Percentiles rank a stretch among this genome's conserved stretches.
Evolutionary conservation across 768 basidiomycete species (phyloP).

Genomic region (Lactarius pseudohatsudake): DNA sequence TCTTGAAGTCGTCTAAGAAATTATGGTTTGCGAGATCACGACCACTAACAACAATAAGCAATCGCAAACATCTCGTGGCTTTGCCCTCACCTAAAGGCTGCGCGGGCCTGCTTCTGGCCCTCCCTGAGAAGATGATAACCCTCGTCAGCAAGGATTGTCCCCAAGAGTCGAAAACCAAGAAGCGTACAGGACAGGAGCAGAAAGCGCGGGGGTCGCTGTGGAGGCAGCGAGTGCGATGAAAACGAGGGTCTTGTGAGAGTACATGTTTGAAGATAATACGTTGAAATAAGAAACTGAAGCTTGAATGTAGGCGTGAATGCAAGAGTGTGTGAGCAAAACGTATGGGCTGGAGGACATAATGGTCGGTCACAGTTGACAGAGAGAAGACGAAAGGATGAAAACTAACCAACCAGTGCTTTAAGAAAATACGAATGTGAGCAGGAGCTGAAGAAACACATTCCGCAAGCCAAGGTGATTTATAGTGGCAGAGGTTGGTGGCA

Average conservation of each 20-base stretch:
- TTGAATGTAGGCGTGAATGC: constrained; percentile 1
- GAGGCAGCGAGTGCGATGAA: constrained; percentile 12
- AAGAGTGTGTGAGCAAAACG: not conserved
- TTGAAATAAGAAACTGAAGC: not conserved
- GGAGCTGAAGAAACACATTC: not conserved
- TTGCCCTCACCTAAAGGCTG: not conserved
- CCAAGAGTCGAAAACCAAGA: not conserved
- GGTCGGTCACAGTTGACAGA: not conserved
- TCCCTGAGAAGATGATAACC: not conserved
- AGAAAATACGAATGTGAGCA: constrained; percentile 2
- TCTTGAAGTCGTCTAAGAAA: too few species aligned
- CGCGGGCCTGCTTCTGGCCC: not conserved
- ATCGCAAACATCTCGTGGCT: not conserved
- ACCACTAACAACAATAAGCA: too few species aligned
- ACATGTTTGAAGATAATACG: constrained; percentile 8
- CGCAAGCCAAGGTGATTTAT: not conserved
- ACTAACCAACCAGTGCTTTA: constrained; percentile 24
- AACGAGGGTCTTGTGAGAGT: not conserved
- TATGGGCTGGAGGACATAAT: not conserved
- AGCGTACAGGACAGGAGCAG: constrained; percentile 1
- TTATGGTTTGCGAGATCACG: too few species aligned
- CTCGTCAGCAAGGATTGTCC: not conserved
- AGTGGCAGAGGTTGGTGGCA: not conserved
- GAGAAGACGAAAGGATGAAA: not conserved
- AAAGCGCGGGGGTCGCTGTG: not conserved